Evolutionary conservation across 2,329 filamentous ascomycete genomes (phyloP), one percentile per base, ranked within the genome.

Genomic region (Paecilomyces sp.): DNA sequence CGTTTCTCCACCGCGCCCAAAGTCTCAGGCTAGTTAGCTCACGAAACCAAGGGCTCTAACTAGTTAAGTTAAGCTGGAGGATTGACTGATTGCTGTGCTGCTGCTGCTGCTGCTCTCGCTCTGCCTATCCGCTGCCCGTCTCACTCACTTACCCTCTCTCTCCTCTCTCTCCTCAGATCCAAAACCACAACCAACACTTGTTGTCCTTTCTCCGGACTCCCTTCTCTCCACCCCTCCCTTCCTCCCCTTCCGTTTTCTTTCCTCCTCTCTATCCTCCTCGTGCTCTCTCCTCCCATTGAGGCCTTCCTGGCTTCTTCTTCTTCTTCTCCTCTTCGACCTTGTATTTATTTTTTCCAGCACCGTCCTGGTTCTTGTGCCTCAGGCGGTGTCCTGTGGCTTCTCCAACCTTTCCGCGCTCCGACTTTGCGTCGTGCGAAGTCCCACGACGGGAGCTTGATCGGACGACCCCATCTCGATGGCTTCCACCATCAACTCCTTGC

Each of bases 321-420:
- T 57, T 60, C 57, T 57, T 61, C 36, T 57, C 52, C 31, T 30
- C 52, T 54, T 58, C 36, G 41, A 47, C 61, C 63, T 52, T 60
- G 62, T 33, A 33, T 33, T 33, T 33, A 59, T 61, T 57, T 61
- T 57, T 59, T 56, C 25, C 50, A 57, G 55, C 57, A 41, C 56
- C 57, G 56, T 61, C 54, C 56, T 60, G 51, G 57, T 58, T 55
- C 54, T 50, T 67, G 67, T 64, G 69, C 69, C 71, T 22, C 70
- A 73, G 72, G 71, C 72, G 72, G 74, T 75, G 73, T 75, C 67
- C 67, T 68, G 67, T 70, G 67, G 69, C 67, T 67, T 65, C 62
- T 65, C 31, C 6, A 68, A 70, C 65, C 68, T 61, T 60, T 53
- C 60, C 60, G 55, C 57, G 61, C 60, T 61, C 67, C 69, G 65